phyloP scores from a whole-genome alignment of 2,329 filamentous ascomycete species.

The Cytospora schulzeri region DNA sequence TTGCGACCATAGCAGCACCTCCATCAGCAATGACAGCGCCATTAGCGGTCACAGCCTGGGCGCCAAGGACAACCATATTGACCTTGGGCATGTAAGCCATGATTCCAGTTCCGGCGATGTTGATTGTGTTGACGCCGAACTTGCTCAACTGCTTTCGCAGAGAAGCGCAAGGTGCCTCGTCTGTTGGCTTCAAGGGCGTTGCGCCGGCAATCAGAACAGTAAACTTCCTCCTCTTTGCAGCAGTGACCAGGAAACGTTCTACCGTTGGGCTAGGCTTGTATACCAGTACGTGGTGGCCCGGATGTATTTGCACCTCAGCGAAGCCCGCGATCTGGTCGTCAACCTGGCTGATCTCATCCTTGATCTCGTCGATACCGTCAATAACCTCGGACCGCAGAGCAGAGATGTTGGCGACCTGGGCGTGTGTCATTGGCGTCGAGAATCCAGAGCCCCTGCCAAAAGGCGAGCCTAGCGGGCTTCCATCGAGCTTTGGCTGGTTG shows the following conservation, averaged over 20 bases:
- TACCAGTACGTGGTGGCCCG: slow-evolving; percentile 88
- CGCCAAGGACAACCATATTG: slow-evolving; percentile 91
- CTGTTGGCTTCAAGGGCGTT: slow-evolving; percentile 42
- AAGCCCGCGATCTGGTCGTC: slow-evolving; percentile 91
- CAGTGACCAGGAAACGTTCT: slow-evolving; percentile 85
- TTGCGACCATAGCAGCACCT: slow-evolving; percentile 81
- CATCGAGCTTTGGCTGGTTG: slow-evolving; percentile 59
- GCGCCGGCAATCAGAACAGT: slow-evolving; percentile 83
- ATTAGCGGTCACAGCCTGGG: slow-evolving; percentile 84
- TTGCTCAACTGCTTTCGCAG: slow-evolving; percentile 78
- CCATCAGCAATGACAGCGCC: slow-evolving; percentile 83
- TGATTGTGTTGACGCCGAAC: slow-evolving; percentile 79
- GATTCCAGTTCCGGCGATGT: slow-evolving; percentile 80
- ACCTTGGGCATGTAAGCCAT: slow-evolving; percentile 94
- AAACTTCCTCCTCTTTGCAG: slow-evolving; percentile 86
- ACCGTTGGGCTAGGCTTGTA: slow-evolving; percentile 85
- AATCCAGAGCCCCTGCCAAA: slow-evolving; percentile 44
- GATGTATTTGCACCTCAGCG: slow-evolving; percentile 89
- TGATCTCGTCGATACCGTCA: slow-evolving; percentile 91
- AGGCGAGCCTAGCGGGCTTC: slow-evolving; percentile 47
- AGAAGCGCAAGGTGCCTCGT: slow-evolving; percentile 48
- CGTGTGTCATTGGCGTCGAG: slow-evolving; percentile 38
- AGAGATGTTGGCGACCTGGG: slow-evolving; percentile 52
- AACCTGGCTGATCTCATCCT: slow-evolving; percentile 90
- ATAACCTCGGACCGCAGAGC: slow-evolving; percentile 89